Evolutionary conservation across 2,329 filamentous ascomycete species (phyloP).

Genomic region (Albifimbria verrucaria): DNA sequence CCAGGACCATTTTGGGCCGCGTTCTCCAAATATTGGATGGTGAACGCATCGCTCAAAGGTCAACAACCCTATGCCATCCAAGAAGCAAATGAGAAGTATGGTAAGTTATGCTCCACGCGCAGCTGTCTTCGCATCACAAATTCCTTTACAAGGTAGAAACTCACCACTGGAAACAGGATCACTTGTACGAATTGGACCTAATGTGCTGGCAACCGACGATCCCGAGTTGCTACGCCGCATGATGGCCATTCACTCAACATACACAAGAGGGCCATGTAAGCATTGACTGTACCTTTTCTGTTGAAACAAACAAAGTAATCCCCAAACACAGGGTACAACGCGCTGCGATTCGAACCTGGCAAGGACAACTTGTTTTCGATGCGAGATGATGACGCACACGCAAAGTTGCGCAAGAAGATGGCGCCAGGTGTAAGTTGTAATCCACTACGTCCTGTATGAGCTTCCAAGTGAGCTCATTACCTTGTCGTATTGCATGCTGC

Average conservation of each 20-base stretch:
- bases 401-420: conserved; percentile 42
- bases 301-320: background rate
- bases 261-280: conserved; percentile 25
- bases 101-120: conserved; percentile 8
- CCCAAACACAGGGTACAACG: conserved; percentile 35
- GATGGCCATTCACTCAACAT: conserved; percentile 27
- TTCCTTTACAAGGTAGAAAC: no score
- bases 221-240: conserved; percentile 30
- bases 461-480: no score
- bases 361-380: conserved; percentile 29
- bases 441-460: no score
- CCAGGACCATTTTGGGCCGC: conserved; percentile 29
- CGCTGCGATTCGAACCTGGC: conserved; percentile 25
- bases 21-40: conserved; percentile 30
- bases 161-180: no score
- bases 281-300: no score
- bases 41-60: conserved; percentile 20
- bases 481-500: no score
- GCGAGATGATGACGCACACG: conserved; percentile 36
- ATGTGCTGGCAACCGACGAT: conserved; percentile 31
- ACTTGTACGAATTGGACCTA: conserved; percentile 32
- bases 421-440: conserved; percentile 34
- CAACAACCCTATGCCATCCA: conserved; percentile 21
- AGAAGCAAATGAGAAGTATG: conserved; percentile 21
- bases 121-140: background rate